A percentile compares a stretch with the other conserved stretches of the same genome.
Evolutionary conservation across 2,329 filamentous ascomycete species (phyloP).

Genomic region (Mariannaea sp.): DNA sequence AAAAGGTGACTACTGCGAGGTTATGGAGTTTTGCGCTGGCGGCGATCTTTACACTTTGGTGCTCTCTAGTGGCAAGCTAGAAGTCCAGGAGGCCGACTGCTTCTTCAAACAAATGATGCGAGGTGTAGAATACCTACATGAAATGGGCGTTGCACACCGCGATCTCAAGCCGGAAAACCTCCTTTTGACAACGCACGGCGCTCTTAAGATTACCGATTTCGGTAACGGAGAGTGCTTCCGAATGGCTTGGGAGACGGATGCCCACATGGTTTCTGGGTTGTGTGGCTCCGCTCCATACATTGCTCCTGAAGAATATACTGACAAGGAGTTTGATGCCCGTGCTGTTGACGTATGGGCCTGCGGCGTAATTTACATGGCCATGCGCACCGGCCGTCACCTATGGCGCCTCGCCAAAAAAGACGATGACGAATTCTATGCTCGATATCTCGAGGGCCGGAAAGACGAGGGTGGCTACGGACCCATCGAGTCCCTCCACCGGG

Average conservation of each 20-base stretch:
- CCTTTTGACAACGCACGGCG: slow-evolving; percentile 87
- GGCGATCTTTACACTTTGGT: slow-evolving; percentile 95
- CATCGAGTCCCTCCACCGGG: slow-evolving; percentile 92
- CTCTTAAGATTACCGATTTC: slow-evolving; percentile 97
- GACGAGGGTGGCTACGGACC: slow-evolving; percentile 96
- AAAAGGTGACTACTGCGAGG: slow-evolving; percentile 97
- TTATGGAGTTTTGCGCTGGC: slow-evolving; percentile 98
- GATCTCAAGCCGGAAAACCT: slow-evolving; percentile 97
- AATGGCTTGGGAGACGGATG: slow-evolving; percentile 98
- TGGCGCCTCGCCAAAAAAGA: slow-evolving; percentile 98
- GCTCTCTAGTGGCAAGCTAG: slow-evolving; percentile 86
- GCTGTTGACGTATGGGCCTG: slow-evolving; percentile 99
- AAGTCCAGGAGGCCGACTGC: slow-evolving; percentile 92
- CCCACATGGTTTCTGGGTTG: slow-evolving; percentile 96
- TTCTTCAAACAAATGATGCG: slow-evolving; percentile 99
- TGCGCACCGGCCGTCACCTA: slow-evolving; percentile 93
- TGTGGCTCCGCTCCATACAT: slow-evolving; percentile 98
- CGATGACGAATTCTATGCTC: slow-evolving; percentile 95
- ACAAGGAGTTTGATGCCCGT: slow-evolving; percentile 93
- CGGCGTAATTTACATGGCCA: slow-evolving; percentile 99
- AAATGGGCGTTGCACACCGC: slow-evolving; percentile 97
- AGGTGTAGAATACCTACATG: slow-evolving; percentile 97
- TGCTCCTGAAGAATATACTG: slow-evolving; percentile 92
- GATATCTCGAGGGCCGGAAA: slow-evolving; percentile 89
- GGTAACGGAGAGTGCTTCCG: slow-evolving; percentile 99